Evolutionary conservation across 2,329 filamentous ascomycete species (phyloP).

Genomic region (Apiospora marii): DNA sequence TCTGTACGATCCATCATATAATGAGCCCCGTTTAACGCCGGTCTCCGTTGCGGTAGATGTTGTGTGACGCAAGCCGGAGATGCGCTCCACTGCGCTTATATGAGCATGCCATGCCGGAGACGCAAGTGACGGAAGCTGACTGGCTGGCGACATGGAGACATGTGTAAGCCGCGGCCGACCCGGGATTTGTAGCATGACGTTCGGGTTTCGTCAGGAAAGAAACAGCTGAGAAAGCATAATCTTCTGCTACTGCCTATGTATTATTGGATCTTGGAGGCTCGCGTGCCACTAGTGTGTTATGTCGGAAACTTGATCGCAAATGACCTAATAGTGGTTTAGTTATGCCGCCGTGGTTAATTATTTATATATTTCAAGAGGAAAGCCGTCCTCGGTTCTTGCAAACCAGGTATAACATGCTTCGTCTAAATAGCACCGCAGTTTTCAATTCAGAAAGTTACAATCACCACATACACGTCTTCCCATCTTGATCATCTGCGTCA

Average conservation of each 20-base stretch:
- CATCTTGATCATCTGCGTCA: not conserved
- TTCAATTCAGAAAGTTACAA: not conserved
- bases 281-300: not conserved
- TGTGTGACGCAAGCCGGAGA: not conserved
- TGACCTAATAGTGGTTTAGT: not conserved
- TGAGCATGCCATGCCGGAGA: not conserved
- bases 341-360: not conserved
- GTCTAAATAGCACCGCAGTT: not conserved
- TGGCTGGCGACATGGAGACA: not conserved
- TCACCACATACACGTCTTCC: not conserved
- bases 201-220: not conserved
- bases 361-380: not conserved
- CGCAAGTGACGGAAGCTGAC: not conserved
- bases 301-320: not conserved
- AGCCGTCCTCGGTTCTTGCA: not conserved
- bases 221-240: not conserved
- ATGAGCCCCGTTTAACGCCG: constrained; percentile 1
- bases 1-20: not conserved
- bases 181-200: constrained; percentile 20
- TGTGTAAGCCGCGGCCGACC: not conserved
- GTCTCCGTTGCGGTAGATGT: not conserved
- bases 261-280: not conserved
- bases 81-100: constrained; percentile 4
- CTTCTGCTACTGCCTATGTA: not conserved
- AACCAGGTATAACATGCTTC: not conserved